phyloP scores from a whole-genome alignment of 1,139 yeast species.

The Candida sanyaensis region DNA sequence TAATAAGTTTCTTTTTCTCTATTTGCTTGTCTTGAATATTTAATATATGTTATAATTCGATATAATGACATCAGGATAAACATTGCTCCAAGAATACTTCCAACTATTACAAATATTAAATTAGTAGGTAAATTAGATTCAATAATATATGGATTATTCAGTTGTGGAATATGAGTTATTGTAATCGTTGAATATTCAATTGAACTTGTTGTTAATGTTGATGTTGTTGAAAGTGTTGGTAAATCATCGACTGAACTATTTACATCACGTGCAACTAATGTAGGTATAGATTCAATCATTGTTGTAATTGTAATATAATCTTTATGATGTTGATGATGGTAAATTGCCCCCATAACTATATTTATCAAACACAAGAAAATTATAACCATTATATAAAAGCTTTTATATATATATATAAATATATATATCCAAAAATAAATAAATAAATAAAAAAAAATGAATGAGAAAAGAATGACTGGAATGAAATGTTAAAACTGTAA shows the following conservation, averaged over 20 bases:
- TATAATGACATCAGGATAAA: conserved; percentile 22
- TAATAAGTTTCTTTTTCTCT: conserved; percentile 38
- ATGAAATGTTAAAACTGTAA: too few species aligned
- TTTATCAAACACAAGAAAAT: not conserved
- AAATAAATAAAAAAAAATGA: not conserved
- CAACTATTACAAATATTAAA: conserved; percentile 47
- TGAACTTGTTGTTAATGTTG: conserved; percentile 2
- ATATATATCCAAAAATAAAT: not conserved
- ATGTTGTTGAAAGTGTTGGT: conserved; percentile 6
- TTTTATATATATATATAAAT: too few species aligned
- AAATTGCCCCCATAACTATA: not conserved
- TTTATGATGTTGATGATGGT: conserved; percentile 5
- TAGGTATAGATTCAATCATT: not conserved
- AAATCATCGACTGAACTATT: conserved; percentile 9
- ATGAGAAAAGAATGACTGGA: too few species aligned
- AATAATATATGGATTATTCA: conserved; percentile 36
- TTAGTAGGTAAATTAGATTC: conserved; percentile 29
- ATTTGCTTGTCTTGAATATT: conserved; percentile 32
- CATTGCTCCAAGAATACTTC: conserved; percentile 32
- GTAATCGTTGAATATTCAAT: conserved; percentile 8
- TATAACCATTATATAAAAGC: not conserved
- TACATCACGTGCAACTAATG: conserved; percentile 4
- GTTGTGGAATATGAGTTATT: conserved; percentile 4
- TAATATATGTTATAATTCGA: conserved; percentile 25
- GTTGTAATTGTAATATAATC: not conserved